These are phyloP conservation scores for Exserohilum rostratum DNA, from an alignment of 2,329 filamentous ascomycete genomes.

Conservation along the genomic window DNA sequence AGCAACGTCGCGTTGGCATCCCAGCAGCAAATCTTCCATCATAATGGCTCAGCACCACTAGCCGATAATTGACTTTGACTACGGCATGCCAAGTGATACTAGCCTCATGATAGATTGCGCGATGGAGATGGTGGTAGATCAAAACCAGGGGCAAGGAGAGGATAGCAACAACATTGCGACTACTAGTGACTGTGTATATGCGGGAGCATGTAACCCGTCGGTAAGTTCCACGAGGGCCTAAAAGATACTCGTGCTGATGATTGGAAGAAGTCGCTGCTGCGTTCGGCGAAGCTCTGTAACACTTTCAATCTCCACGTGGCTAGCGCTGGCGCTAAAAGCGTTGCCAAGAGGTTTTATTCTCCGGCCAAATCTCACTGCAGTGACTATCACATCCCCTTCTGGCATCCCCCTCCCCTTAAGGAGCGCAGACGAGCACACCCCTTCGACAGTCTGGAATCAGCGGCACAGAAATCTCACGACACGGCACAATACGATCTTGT, in stretches of 20 bases:
- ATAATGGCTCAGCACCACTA: no score
- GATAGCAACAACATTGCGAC: background rate
- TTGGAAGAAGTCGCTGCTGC: background rate
- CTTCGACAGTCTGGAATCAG: background rate
- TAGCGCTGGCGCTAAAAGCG: background rate
- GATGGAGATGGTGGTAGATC: background rate
- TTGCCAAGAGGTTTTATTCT: background rate
- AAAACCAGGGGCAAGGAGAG: background rate
- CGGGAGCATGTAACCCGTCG: background rate
- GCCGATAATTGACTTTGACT: no score
- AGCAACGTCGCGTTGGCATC: no score
- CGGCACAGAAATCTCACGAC: background rate
- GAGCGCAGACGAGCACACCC: background rate
- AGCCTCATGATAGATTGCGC: background rate
- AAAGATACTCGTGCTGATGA: background rate
- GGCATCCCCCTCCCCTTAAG: background rate
- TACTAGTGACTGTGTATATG: background rate
- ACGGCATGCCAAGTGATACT: no score
- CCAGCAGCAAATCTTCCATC: no score
- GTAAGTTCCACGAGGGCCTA: background rate
- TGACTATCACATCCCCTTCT: background rate
- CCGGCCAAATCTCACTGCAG: slow-evolving; percentile 1
- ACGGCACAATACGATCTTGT: background rate
- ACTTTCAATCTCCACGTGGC: background rate
- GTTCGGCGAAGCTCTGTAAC: background rate